Evolutionary conservation across 306 rosid species (phyloP).

Genomic region (Fragaria ananassa): DNA sequence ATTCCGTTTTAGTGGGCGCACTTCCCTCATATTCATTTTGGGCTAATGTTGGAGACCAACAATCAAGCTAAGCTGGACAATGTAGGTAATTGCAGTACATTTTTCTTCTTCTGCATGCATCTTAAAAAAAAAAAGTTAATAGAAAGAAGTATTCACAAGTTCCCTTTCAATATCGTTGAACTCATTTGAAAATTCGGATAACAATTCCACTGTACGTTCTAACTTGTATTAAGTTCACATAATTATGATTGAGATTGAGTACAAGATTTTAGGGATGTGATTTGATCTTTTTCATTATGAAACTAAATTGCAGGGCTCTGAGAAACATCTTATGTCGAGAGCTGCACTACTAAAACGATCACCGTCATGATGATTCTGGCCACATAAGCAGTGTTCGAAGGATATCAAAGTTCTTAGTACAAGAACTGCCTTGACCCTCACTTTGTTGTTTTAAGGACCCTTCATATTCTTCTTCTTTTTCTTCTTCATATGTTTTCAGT

Average conservation of each 20-base stretch:
- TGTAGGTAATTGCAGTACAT: constrained; percentile 39
- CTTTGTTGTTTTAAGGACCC: constrained; percentile 24
- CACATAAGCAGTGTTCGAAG: constrained; percentile 17
- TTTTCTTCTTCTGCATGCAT: not conserved
- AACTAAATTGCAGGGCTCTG: constrained; percentile 49
- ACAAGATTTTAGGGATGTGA: not conserved
- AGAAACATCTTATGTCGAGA: constrained; percentile 67
- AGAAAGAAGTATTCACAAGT: not conserved
- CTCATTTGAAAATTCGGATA: not conserved
- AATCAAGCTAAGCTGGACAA: constrained; percentile 77
- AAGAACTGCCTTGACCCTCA: constrained; percentile 29
- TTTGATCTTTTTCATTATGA: not conserved
- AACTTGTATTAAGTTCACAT: not conserved
- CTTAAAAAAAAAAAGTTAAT: not conserved
- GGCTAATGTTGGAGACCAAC: constrained; percentile 85
- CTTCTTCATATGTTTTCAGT: constrained; percentile 7
- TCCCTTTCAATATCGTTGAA: not conserved
- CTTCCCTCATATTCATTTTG: constrained; percentile 96
- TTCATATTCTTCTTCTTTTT: constrained; percentile 17
- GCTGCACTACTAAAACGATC: constrained; percentile 67
- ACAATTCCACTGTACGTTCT: not conserved
- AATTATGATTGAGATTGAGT: not conserved
- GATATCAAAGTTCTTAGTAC: constrained; percentile 30
- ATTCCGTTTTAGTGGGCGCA: constrained; percentile 77
- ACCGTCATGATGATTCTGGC: constrained; percentile 8